phyloP scores from a whole-genome alignment of 164 flowering plant species.

The Tetrastigma voinierianum region DNA sequence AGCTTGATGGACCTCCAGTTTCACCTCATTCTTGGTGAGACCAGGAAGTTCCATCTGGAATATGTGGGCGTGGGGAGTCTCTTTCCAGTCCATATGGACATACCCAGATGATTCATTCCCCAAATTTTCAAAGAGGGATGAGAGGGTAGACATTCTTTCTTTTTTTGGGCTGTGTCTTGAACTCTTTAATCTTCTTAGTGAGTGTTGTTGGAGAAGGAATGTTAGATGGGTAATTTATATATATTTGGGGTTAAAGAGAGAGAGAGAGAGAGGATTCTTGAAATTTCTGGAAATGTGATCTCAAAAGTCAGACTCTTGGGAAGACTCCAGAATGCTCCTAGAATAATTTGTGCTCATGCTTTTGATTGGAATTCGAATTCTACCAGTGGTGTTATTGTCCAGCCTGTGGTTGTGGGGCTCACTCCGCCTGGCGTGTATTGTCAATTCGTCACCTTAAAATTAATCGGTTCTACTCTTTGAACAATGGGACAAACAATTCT shows the following conservation, averaged over 20 bases:
- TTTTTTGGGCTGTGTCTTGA: too few relatives aligned
- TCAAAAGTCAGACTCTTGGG: neutral
- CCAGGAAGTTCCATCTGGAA: constrained; percentile 31
- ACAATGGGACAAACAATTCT: too few relatives aligned
- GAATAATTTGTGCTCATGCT: neutral
- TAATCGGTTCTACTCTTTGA: too few relatives aligned
- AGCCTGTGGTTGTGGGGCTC: too few relatives aligned
- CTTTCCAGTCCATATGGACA: constrained; percentile 30
- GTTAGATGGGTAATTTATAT: neutral
- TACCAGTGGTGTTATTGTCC: too few relatives aligned
- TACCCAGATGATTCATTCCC: neutral
- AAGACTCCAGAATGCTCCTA: constrained; percentile 4
- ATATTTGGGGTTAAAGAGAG: neutral
- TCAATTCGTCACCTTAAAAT: too few relatives aligned
- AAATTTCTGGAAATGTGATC: constrained; percentile 2
- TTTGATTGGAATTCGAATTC: too few relatives aligned
- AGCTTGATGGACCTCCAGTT: constrained; percentile 20
- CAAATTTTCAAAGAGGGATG: neutral
- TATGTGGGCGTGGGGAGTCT: constrained; percentile 27
- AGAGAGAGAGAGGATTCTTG: constrained; percentile 8
- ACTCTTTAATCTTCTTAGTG: neutral
- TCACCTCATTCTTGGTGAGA: constrained; percentile 25
- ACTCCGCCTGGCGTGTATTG: too few relatives aligned
- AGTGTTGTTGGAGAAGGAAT: neutral
- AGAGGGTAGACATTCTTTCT: too few relatives aligned